A percentile compares a stretch with the other conserved stretches of the same genome.
These are phyloP conservation scores for Strombidium stylifer DNA, from an alignment of 73 alveolate species.

Conservation along the genomic window DNA sequence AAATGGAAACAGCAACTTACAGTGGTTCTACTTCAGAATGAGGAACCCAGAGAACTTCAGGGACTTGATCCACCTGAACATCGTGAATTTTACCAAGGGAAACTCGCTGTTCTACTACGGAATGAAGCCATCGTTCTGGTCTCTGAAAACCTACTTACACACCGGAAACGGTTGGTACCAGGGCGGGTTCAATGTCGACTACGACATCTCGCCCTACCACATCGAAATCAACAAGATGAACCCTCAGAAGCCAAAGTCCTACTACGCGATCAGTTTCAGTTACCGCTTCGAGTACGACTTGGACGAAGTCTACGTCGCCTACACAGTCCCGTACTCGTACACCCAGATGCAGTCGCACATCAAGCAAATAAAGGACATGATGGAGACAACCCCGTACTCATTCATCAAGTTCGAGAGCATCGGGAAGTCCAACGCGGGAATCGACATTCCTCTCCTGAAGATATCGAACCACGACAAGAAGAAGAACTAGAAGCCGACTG, in stretches of 20 bases:
- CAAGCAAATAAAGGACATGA: neutral
- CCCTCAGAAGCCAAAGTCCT: neutral
- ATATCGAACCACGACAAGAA: neutral
- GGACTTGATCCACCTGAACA: neutral
- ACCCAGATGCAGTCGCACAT: conserved; percentile 20
- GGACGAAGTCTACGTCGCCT: conserved; percentile 74
- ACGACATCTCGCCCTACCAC: neutral
- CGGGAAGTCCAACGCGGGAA: neutral
- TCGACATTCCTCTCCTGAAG: conserved; percentile 9
- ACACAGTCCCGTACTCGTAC: conserved; percentile 72
- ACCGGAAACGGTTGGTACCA: neutral
- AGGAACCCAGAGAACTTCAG: neutral
- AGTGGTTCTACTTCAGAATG: conserved; percentile 24
- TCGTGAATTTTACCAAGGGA: conserved; percentile 17
- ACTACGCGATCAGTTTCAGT: conserved; percentile 59
- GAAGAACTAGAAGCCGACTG: neutral
- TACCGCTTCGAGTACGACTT: conserved; percentile 57
- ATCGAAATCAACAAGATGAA: conserved; percentile 13
- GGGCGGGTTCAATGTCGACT: conserved; percentile 5
- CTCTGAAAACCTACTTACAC: neutral
- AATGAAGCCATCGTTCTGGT: neutral
- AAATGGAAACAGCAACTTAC: neutral
- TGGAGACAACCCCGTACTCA: neutral
- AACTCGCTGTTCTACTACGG: conserved; percentile 14
- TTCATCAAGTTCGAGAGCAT: neutral